Evolutionary conservation across 169 alveolate genomes (phyloP), one percentile per base, ranked within the genome.

Genomic region (Plasmodium sp.): DNA sequence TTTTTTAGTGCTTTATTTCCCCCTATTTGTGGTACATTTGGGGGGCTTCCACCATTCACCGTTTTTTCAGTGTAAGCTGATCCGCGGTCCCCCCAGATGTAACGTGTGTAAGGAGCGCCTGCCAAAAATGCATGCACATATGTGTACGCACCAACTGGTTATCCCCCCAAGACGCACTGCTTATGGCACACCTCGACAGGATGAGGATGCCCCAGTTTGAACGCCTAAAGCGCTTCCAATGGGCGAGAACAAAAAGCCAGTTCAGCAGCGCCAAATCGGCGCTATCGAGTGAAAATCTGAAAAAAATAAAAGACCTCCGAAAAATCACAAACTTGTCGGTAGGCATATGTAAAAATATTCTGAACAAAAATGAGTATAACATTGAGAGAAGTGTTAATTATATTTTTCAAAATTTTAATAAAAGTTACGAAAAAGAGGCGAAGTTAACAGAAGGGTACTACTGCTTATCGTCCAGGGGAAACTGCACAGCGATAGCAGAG

Each of bases 401-500:
- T 54, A 81, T 92, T 71, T 92, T 92, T 72, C 58, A 81, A 92
- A 92, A 92, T 71, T 92, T 81, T 41, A 92, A 82, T 33, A 22
- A 71, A 36, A 82, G 77, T 36, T 92, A 72, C 41, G 84, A 92
- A 34, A 81, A 45, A 75, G 71, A 92, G 9, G 74, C 36, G 48
- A 48, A 92, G 39, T 81, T 92, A 83, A 51, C 79, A 81, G 95
- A 92, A 81, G 95, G 95, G 10, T 92, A 81, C 58, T 81, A 92
- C 73, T 92, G 95, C 74, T 81, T 92, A 71, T 71, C n/a, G 36
- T 73, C 54, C 22, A 41, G 54, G 48, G 81, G 51, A 5, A 82
- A 72, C 36, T 33, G 34, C 2, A 72, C 84, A 81, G 92, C 92
- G 27, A 41, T 92, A 92, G 18, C 72, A 27, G 92, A 92, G 54